Conservation (phyloP, 371 early-diverging fungal genomes). For the Mucor saturninus region DNA sequence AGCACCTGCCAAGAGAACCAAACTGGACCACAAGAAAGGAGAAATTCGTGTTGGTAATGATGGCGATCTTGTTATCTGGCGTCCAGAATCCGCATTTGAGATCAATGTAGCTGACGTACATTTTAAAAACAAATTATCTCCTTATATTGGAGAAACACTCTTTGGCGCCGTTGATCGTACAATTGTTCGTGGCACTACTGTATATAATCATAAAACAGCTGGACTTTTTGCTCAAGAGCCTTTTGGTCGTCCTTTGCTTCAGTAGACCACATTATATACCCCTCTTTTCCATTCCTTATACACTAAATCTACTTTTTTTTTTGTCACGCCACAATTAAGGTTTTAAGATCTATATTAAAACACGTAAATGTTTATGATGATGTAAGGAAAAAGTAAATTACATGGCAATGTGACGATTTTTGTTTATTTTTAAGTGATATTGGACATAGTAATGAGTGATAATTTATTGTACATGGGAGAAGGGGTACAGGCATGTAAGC, state of each 20-base stretch:
- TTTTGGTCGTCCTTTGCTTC: slow-evolving; percentile 18
- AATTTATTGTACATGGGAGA: too few species aligned
- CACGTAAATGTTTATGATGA: too few species aligned
- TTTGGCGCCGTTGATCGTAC: slow-evolving; percentile 75
- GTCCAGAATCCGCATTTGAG: slow-evolving; percentile 65
- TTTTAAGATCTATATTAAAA: too few species aligned
- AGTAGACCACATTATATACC: slow-evolving; percentile 18
- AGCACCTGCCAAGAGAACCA: slow-evolving; percentile 69
- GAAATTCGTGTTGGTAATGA: slow-evolving; percentile 68
- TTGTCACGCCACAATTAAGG: too few species aligned
- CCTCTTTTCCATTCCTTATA: slow-evolving; percentile 2
- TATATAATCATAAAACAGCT: slow-evolving; percentile 43
- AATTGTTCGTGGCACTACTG: slow-evolving; percentile 73
- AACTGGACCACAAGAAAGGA: slow-evolving; percentile 70
- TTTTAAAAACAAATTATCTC: slow-evolving; percentile 84
- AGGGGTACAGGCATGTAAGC: too few species aligned
- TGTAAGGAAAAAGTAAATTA: too few species aligned
- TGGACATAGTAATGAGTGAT: too few species aligned
- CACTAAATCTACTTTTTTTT: too few species aligned
- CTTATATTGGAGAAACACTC: slow-evolving; percentile 69
- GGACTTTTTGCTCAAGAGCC: slow-evolving; percentile 19
- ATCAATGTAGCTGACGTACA: slow-evolving; percentile 65
- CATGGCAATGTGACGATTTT: too few species aligned
- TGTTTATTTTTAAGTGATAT: too few species aligned
- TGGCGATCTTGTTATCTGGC: slow-evolving; percentile 83